Base-by-base conservation (phyloP, 805 yeast genomes). In the Saccharomycopsis babjevae region DNA sequence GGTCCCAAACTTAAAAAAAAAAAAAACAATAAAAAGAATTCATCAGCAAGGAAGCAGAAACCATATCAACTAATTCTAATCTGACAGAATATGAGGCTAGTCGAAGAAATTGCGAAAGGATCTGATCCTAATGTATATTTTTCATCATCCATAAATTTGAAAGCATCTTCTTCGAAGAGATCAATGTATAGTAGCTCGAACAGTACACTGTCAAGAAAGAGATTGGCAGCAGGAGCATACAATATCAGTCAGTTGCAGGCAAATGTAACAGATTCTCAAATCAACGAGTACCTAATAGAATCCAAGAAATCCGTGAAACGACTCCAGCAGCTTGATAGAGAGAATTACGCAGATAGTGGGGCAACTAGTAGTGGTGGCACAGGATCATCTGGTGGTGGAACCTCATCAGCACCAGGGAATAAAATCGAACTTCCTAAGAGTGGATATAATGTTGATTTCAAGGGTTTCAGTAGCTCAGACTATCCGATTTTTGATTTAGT, bases 201-300 rank as follows among this genome's bases (percentile, higher is more conserved):
- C 43, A 59, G 39, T 42, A 62, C 42, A 11, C 64, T 59, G 30
- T 34, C 64, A 7, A 22, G 66, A 38, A 64, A 64, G 39, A 28
- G 66, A 40, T 50, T 64, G 57, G 64, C 64, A 7, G 63, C 65
- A 30, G 66, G 66, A n/a, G 54, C 63, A 5, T 64, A 64, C 54
- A 64, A 64, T 40, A 15, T 62, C 18, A 62, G 42, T 22, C 64
- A 64, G 55, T 46, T 64, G 16, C 61, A 64, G 28, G 65, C 64
- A 1, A 61, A 57, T 40, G 65, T 62, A 5, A 52, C 50, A 4
- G 65, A 64, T 18, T 60, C 46, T 16, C 59, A 34, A 7, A 25
- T 62, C 16, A 64, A 62, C 40, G 66, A 64, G 34, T 54, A 55
- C 22, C 38, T 62, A 22, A 57, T 64, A 18, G 64, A 64, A 40